phyloP scores from a whole-genome alignment of 1,284 basidiomycete genomes.

The Apiotrichum gamsii region DNA sequence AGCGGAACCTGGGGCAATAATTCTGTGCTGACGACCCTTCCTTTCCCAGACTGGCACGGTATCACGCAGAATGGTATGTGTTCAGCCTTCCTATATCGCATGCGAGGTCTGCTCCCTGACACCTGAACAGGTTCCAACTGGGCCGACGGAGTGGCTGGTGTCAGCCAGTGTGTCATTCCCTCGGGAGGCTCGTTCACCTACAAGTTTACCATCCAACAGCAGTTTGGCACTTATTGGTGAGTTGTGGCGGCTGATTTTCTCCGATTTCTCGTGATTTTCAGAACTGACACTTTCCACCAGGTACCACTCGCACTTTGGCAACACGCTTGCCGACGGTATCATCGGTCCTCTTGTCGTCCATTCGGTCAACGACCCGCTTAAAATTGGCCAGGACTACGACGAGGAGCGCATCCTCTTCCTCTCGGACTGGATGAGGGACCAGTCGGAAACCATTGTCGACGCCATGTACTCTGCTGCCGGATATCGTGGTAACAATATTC shows the following conservation, averaged over 20 bases:
- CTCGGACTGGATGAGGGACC: slow-evolving; percentile 29
- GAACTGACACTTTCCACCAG: too few species aligned
- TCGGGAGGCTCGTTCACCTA: slow-evolving; percentile 52
- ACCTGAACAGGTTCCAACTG: too few species aligned
- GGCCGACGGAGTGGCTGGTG: slow-evolving; percentile 32
- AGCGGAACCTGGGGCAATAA: too few species aligned
- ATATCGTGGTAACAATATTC: neutral
- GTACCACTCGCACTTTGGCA: slow-evolving; percentile 31
- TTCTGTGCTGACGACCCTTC: too few species aligned
- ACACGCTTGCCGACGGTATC: slow-evolving; percentile 29
- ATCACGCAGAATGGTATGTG: slow-evolving; percentile 27
- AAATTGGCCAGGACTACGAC: slow-evolving; percentile 23
- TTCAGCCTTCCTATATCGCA: too few species aligned
- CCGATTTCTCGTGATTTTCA: too few species aligned
- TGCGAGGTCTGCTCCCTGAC: too few species aligned
- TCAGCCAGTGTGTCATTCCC: slow-evolving; percentile 52
- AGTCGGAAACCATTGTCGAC: slow-evolving; percentile 21
- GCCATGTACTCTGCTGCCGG: slow-evolving; percentile 1
- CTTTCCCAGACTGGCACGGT: slow-evolving; percentile 29
- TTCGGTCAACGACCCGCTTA: slow-evolving; percentile 21
- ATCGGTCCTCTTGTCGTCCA: slow-evolving; percentile 29
- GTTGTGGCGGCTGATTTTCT: too few species aligned
- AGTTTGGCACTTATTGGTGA: slow-evolving; percentile 33
- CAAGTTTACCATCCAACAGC: slow-evolving; percentile 20
- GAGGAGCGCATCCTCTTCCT: slow-evolving; percentile 24